Evolutionary conservation across 1,139 yeast species (phyloP), one percentile per base, ranked within the genome.

Genomic region (Hyphopichia fennica): DNA sequence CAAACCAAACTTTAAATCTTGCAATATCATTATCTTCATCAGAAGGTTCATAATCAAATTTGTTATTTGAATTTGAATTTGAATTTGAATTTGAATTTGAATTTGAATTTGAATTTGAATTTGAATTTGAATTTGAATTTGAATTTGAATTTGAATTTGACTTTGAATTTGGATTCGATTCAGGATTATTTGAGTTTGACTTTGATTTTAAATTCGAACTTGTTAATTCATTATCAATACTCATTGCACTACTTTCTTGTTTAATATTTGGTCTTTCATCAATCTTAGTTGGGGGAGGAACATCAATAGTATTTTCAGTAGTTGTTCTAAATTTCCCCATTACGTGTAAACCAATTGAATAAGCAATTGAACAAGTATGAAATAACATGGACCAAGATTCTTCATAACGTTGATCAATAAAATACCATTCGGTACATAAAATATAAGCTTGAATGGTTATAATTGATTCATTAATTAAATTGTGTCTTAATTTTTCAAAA

Each of bases 301-400:
- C n/a, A 20, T 15, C 29, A n/a, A 16, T 20, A 11, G 14, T 13
- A 20, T 8, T n/a, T 16, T 33, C 36, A 14, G 36, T 16, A 8
- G 40, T 23, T 5, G 44, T 44, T 40, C 62, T 44, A 45, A 62
- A 54, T 39, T 59, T 62, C 9, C 69, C 66, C 54, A 70, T 65
- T 0, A 77, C 81, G 55, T 77, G 82, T 20, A 77, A 57, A 0
- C 82, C 82, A 43, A 77, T 66, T 1, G 81, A 68, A 53, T 73
- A 77, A 0, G 81, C 77, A 19, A 75, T 69, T 4, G 75, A 63
- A 47, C 80, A 69, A 15, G 77, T 68, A 49, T 72, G 77, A 42
- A 72, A 72, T 65, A 71, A 58, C 75, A 70, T 70, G 3, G 75
- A 63, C 77, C 77, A 72, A 43, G 74, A 59, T 47, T 75, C 75